phyloP scores from a whole-genome alignment of 345 rosid species.

The Pseudoturritis turrita region DNA sequence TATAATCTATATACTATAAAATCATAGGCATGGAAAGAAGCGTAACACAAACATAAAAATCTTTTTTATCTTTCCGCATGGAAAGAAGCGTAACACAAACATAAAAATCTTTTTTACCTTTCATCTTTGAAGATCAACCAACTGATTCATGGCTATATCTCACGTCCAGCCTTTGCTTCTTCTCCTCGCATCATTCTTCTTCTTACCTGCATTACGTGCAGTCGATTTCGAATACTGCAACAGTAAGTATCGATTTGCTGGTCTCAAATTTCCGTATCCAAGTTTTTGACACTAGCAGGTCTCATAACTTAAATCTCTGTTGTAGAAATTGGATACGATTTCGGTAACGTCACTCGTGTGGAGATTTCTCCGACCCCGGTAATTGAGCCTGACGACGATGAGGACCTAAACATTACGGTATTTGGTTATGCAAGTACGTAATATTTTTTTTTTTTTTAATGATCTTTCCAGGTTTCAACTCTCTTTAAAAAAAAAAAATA shows the following conservation, averaged over 20 bases:
- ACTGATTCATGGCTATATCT: not conserved
- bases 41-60: not conserved
- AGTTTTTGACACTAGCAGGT: too few relatives aligned
- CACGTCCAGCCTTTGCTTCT: not conserved
- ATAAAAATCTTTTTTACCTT: not conserved
- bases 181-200: too few relatives aligned
- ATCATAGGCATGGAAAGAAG: too few relatives aligned
- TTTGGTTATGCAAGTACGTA: not conserved
- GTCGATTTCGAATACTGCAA: not conserved
- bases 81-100: not conserved
- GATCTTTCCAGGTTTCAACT: not conserved
- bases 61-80: too few relatives aligned
- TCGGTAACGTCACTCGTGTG: not conserved
- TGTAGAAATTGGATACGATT: not conserved
- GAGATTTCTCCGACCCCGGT: not conserved
- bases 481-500: too few relatives aligned
- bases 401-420: not conserved
- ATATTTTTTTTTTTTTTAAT: not conserved
- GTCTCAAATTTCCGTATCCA: not conserved
- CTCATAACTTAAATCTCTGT: too few relatives aligned
- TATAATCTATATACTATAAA: too few relatives aligned
- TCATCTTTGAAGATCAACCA: not conserved
- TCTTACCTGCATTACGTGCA: not conserved
- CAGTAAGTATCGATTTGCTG: not conserved
- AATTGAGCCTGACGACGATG: not conserved